Base-by-base conservation (phyloP, 176 grass and related monocot genomes). In the Poa pratensis region DNA sequence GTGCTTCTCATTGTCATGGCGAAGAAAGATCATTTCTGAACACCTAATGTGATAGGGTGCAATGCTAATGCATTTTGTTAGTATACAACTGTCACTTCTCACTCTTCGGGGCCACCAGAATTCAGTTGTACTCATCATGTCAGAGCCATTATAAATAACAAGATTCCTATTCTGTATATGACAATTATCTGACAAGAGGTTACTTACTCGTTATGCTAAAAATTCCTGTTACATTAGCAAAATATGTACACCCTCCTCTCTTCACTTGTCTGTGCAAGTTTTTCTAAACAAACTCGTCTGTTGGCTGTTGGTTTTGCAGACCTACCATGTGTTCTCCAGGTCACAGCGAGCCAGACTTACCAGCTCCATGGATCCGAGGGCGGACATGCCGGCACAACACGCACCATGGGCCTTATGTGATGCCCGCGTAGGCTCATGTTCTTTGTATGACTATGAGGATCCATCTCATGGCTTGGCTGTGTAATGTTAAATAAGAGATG, bases 301-400 rank as follows among this genome's bases (percentile, higher is more conserved):
- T 52, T 75, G 68, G 24, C 7, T 70, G 27, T 70, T 50, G 61
- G 18, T 28, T 65, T 42, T 82, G 88, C 91, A 98, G 96, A 89
- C 85, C 89, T 87, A 90, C 93, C 96, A 35, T 81, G 89, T 48
- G 96, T 98, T 35, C 85, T 98, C 87, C 96, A 95, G 85, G 89
- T 95, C 48, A 68, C 86, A 40, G 91, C 89, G 6, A 94, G 89
- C 69, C 77, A 80, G 86, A 95, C 91, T 1, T 75, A 80, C 68
- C 83, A 88, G 42, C 93, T 98, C 71, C 91, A 93, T 87, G 93
- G 87, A 83, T 43, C 85, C 17, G 73, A 12, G 34, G 34, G 66
- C 15, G 64, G 79, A 82, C 79, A 55, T 55, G 65, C 32, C 9
- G 16, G 20, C 26, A 15, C 66, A 3, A 90, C 50, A 18, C 85